Evolutionary conservation across 2,329 filamentous ascomycete genomes (phyloP).

Genomic region (Scedosporium minutisporum): DNA sequence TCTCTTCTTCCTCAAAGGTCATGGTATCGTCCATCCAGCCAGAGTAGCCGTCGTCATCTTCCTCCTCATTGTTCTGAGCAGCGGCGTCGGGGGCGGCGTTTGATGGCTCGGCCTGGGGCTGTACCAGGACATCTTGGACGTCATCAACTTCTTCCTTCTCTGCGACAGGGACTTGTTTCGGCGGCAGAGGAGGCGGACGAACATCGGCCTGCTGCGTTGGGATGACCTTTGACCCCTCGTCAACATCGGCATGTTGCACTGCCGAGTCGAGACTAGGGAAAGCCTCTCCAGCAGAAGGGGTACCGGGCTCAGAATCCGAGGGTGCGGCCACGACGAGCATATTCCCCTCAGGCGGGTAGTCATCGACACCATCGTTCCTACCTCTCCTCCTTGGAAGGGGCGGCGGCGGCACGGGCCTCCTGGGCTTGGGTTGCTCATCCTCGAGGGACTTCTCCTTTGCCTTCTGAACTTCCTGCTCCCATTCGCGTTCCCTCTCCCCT

Average conservation of each 20-base stretch:
- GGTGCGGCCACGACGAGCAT: constrained; percentile 58
- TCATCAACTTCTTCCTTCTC: too few relatives aligned
- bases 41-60: constrained; percentile 14
- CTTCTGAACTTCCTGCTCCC: constrained; percentile 6
- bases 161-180: too few relatives aligned
- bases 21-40: constrained; percentile 18
- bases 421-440: neutral
- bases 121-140: too few relatives aligned
- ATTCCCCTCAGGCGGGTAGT: constrained; percentile 33
- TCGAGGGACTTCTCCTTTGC: neutral
- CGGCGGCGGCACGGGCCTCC: constrained; percentile 21
- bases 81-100: too few relatives aligned
- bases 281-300: constrained; percentile 26
- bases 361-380: constrained; percentile 23
- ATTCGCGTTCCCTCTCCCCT: constrained; percentile 18
- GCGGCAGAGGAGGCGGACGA: too few relatives aligned
- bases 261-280: neutral
- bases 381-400: constrained; percentile 38
- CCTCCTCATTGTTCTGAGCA: constrained; percentile 9
- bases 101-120: too few relatives aligned
- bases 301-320: constrained; percentile 48
- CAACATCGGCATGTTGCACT: too few relatives aligned
- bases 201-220: too few relatives aligned
- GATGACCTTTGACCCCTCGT: neutral
- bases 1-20: neutral